Conservation (phyloP, 1,139 yeast genomes). For the Zygoascus meyerae region DNA sequence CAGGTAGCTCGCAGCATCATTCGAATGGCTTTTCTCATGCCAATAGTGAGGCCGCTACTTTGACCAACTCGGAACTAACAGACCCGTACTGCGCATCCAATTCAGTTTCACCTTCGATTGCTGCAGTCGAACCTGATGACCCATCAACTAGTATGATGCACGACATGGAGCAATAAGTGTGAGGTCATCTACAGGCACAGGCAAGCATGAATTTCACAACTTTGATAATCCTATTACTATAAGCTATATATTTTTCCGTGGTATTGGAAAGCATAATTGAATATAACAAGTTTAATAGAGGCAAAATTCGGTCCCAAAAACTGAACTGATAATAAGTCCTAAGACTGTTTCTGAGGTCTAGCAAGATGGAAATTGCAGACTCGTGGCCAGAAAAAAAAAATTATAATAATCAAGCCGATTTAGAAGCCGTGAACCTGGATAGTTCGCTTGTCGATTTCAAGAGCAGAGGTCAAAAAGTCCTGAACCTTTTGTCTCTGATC, state of each 20-base stretch:
- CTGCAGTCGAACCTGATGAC: neutral
- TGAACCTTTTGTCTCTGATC: conserved; percentile 96
- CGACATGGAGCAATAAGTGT: conserved; percentile 1
- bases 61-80: too few species aligned
- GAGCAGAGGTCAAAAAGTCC: conserved; percentile 84
- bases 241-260: too few species aligned
- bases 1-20: neutral
- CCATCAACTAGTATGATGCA: conserved; percentile 2
- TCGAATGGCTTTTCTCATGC: neutral
- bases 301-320: too few species aligned
- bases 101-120: neutral
- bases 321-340: too few species aligned
- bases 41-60: neutral
- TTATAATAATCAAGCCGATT: conserved; percentile 15
- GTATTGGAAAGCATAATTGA: too few species aligned
- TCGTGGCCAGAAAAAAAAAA: neutral
- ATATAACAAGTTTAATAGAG: too few species aligned
- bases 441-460: conserved; percentile 89
- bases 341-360: too few species aligned
- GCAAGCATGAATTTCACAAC: too few species aligned
- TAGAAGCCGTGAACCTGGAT: conserved; percentile 98
- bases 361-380: too few species aligned
- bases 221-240: too few species aligned
- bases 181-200: too few species aligned
- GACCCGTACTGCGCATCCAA: too few species aligned